Evolutionary conservation across 2,329 filamentous ascomycete genomes (phyloP), one percentile per base, ranked within the genome.

Genomic region (Sclerotinia subarctica): DNA sequence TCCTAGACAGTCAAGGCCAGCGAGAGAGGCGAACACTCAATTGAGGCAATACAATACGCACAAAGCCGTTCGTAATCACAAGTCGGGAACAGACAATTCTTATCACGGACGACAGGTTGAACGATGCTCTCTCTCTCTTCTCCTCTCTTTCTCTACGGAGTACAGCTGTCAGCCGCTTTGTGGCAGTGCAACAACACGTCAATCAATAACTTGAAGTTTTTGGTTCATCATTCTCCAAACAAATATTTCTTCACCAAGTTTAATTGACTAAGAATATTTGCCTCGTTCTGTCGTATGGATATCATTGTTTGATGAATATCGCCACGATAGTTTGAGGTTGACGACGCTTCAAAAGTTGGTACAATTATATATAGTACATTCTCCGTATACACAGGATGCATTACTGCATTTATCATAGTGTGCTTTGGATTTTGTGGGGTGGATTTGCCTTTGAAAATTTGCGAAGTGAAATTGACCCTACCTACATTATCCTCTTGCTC

Each of bases 111-210:
- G 46, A 67, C 46, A 62, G 56, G 56, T 53, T 67, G 65, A 47
- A 35, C 57, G 57, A 63, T 67, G 65, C 65, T 26, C 26, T 38
- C 17, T 13, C 35, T 35, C 35, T 35, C 35, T 35, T 6, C 6
- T 32, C n/a, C n/a, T n/a, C n/a, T n/a, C n/a, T n/a, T n/a, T n/a
- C n/a, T 35, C 35, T 35, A 8, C 35, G 35, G 35, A 35, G 35
- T 15, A 24, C 10, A 46, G 17, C 15, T 19, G 24, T 29, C n/a
- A 62, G 46, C 56, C 57, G 57, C 38, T 42, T 58, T 53, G 65
- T 67, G 65, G 65, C 65, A 63, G 65, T 67, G 63, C 64, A 66
- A 58, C 64, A 58, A 57, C 58, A 62, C 59, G 59, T 62, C 59
- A 62, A 62, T 49, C 5, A 10, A 35, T 35, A 10, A 35, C 35